Conservation (phyloP, 768 basidiomycete genomes). For the Suillus variegatus region DNA sequence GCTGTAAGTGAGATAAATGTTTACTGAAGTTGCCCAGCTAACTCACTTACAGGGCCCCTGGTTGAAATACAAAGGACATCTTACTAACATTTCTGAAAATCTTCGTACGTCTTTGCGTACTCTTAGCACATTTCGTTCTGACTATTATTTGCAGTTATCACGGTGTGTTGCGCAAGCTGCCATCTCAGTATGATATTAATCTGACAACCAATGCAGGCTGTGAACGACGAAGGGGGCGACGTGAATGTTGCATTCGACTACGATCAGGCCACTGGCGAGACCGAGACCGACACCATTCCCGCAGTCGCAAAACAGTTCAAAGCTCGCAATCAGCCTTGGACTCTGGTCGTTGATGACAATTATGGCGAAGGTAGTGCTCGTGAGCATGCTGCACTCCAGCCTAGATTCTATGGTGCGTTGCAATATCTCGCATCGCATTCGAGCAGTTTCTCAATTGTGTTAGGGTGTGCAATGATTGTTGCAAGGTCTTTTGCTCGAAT, state of each 20-base stretch:
- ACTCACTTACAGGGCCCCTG: slow-evolving; percentile 74
- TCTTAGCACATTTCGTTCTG: not conserved
- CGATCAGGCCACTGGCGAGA: slow-evolving; percentile 45
- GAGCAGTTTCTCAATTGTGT: not conserved
- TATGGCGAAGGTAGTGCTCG: slow-evolving; percentile 98
- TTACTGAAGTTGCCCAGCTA: not conserved
- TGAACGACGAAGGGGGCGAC: slow-evolving; percentile 93
- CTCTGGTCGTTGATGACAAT: slow-evolving; percentile 92
- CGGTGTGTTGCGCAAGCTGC: slow-evolving; percentile 42
- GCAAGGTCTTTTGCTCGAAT: slow-evolving; percentile 97
- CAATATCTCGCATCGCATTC: not conserved
- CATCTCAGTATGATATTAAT: not conserved
- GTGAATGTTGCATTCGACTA: slow-evolving; percentile 91
- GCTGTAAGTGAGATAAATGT: slow-evolving; percentile 54
- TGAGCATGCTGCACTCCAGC: slow-evolving; percentile 97
- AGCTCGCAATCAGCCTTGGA: slow-evolving; percentile 83
- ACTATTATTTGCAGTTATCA: slow-evolving; percentile 64
- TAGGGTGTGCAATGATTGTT: slow-evolving; percentile 84
- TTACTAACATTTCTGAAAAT: slow-evolving; percentile 96
- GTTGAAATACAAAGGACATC: slow-evolving; percentile 98
- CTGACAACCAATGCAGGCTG: slow-evolving; percentile 51
- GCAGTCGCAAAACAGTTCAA: slow-evolving; percentile 89
- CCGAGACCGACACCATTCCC: slow-evolving; percentile 80
- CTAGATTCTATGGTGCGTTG: slow-evolving; percentile 80
- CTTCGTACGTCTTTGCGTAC: slow-evolving; percentile 57